These are phyloP conservation scores for Xylaria hypoxylon DNA, from an alignment of 2,329 filamentous ascomycete species.

Conservation along the genomic window DNA sequence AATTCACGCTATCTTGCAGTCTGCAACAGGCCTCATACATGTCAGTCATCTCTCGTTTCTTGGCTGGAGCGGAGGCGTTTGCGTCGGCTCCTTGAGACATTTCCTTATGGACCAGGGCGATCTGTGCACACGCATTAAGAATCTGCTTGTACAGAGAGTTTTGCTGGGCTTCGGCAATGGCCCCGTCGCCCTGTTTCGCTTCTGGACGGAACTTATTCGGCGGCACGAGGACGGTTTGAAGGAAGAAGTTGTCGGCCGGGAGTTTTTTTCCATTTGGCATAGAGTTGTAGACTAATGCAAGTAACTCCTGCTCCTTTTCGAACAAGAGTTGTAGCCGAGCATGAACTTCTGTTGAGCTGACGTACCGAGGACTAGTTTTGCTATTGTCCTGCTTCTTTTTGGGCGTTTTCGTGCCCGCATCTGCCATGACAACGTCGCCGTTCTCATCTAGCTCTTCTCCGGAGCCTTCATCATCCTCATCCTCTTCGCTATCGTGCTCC, in stretches of 20 bases:
- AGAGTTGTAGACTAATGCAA: slow-evolving; percentile 87
- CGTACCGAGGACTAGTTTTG: slow-evolving; percentile 72
- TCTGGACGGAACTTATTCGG: slow-evolving; percentile 93
- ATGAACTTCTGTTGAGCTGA: slow-evolving; percentile 85
- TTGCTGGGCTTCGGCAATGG: slow-evolving; percentile 88
- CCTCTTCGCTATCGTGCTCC: slow-evolving; percentile 51
- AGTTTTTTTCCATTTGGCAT: slow-evolving; percentile 72
- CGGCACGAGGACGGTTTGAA: slow-evolving; percentile 86
- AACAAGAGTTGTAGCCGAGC: slow-evolving; percentile 84
- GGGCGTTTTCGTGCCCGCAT: slow-evolving; percentile 53
- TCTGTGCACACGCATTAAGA: slow-evolving; percentile 76
- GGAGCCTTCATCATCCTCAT: slow-evolving; percentile 53
- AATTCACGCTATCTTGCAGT: slow-evolving; percentile 90
- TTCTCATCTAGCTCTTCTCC: slow-evolving; percentile 64
- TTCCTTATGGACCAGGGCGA: slow-evolving; percentile 79
- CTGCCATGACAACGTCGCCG: slow-evolving; percentile 69
- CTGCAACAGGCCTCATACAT: slow-evolving; percentile 84
- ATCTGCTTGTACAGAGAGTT: slow-evolving; percentile 91
- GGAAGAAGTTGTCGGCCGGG: slow-evolving; percentile 93
- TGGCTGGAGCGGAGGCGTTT: slow-evolving; percentile 47
- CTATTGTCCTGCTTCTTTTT: slow-evolving; percentile 53
- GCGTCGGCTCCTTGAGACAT: slow-evolving; percentile 60
- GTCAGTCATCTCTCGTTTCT: slow-evolving; percentile 75
- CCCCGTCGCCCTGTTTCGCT: slow-evolving; percentile 80
- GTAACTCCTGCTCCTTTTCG: slow-evolving; percentile 84